Evolutionary conservation across 108 stramenopile species (phyloP), one percentile per base, ranked within the genome.

Genomic region (Tribonema minus): DNA sequence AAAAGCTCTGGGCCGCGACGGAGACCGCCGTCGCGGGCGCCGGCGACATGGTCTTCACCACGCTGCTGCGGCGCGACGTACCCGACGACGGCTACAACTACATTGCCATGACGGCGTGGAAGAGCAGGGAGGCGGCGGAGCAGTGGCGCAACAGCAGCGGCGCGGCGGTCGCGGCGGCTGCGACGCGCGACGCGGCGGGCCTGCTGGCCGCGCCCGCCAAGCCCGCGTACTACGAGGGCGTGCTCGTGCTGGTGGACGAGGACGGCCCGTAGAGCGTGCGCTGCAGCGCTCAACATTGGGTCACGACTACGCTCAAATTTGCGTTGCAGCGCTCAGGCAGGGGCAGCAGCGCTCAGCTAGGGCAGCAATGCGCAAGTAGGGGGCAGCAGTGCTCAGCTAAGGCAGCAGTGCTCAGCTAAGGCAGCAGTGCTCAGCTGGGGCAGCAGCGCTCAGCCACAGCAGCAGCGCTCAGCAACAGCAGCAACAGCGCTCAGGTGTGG

Each of bases 21-120:
- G 54, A 71, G 40, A 5, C 2, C 3, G 58, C 61, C 6, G n/a
- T 20, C 34, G 27, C 36, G 38, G 29, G 4, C 38, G 60, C 54
- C 61, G 59, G 70, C 54, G 35, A 33, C 27, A 3, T 61, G 29
- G 4, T 29, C 12, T 58, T 71, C 32, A 25, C 3, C 61, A 31
- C 38, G 40, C 54, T 54, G 20, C 46, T 27, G 30, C 54, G 70
- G 32, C 70, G 70, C 7, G 70, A 71, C 34, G 70, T 5, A 12
- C 36, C 70, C 3, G 70, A 71, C 34, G 70, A 71, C 61, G 38
- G 38, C 70, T 59, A 40, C 58, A 71, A 71, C 58, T 71, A 71
- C 34, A 26, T 71, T 58, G 3, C 58, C 54, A 71, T 33, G 58
- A 71, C 29, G 4, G 58, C 34, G 3, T 71, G 70, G 70, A 6